Percentiles rank a stretch among this genome's conserved stretches.
Evolutionary conservation across 176 grass and related monocot genomes (phyloP).

Genomic region (Oryza glumipatula): DNA sequence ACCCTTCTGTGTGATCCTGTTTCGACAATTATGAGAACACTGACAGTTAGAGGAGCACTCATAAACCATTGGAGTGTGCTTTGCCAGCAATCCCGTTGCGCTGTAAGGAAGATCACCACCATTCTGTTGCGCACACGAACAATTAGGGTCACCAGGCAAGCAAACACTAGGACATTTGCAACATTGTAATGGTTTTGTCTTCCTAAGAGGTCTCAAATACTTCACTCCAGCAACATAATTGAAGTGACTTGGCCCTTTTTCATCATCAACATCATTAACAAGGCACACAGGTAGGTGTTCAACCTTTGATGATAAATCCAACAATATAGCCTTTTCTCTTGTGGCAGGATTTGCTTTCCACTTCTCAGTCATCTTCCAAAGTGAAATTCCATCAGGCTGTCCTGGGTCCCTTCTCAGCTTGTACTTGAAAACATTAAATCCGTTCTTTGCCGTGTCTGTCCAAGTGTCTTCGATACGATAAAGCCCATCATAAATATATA

Average conservation of each 20-base stretch:
- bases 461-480: constrained; percentile 63
- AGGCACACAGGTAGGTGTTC: constrained; percentile 64
- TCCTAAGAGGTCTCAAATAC: constrained; percentile 28
- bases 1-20: constrained; percentile 63
- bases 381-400: constrained; percentile 61
- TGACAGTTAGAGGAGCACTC: constrained; percentile 55
- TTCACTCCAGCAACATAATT: constrained; percentile 55
- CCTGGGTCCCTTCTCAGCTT: constrained; percentile 58
- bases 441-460: constrained; percentile 48
- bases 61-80: constrained; percentile 46
- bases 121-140: constrained; percentile 52
- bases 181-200: constrained; percentile 32
- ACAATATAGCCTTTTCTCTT: constrained; percentile 42
- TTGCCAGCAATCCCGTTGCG: constrained; percentile 45
- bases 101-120: constrained; percentile 60
- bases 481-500: constrained; percentile 83
- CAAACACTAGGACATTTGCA: constrained; percentile 65
- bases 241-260: constrained; percentile 44
- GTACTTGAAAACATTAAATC: constrained; percentile 70
- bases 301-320: constrained; percentile 50
- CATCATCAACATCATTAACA: constrained; percentile 56
- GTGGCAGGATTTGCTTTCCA: constrained; percentile 63
- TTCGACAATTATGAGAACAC: constrained; percentile 55
- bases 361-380: constrained; percentile 73
- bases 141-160: constrained; percentile 58